Percentiles rank a stretch among this genome's conserved stretches.
Conservation (phyloP, 192 early-diverging fungal species). For the Backusella tarrabulga region DNA sequence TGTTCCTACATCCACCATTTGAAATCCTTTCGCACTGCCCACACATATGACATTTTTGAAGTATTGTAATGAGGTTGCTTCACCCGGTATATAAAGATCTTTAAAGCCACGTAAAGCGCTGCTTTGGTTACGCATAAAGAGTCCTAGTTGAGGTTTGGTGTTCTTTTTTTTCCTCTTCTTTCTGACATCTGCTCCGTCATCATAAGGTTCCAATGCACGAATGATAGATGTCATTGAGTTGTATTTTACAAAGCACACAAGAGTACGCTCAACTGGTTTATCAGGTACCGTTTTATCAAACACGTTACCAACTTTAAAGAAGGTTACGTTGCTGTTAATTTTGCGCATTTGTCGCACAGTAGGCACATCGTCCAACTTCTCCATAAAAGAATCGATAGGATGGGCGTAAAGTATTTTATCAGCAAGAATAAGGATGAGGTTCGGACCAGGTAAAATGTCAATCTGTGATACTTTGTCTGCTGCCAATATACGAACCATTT, state of each 20-base stretch:
- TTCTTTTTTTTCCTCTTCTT: constrained; percentile 37
- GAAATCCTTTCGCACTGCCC: constrained; percentile 90
- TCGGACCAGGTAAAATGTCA: constrained; percentile 79
- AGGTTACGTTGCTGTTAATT: constrained; percentile 62
- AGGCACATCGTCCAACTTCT: constrained; percentile 6
- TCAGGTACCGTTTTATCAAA: constrained; percentile 44
- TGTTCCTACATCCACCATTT: constrained; percentile 86
- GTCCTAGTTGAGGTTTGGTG: constrained; percentile 34
- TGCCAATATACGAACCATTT: constrained; percentile 54
- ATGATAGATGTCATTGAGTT: constrained; percentile 74
- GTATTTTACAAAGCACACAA: constrained; percentile 72
- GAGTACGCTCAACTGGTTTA: constrained; percentile 13
- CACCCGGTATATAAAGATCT: constrained; percentile 93
- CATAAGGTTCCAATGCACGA: constrained; percentile 71
- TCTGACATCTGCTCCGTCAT: constrained; percentile 37
- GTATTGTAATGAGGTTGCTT: constrained; percentile 84
- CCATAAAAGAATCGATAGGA: constrained; percentile 51
- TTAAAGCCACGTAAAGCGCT: constrained; percentile 57
- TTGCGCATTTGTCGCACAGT: constrained; percentile 42
- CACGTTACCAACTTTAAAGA: constrained; percentile 70
- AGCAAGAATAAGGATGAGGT: constrained; percentile 78
- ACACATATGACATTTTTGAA: constrained; percentile 85
- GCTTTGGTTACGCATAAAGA: constrained; percentile 40
- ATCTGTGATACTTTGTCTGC: constrained; percentile 84
- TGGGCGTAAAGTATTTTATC: constrained; percentile 64